A percentile compares a stretch with the other conserved stretches of the same genome.
Evolutionary conservation across 345 rosid species (phyloP).

Genomic region (Turritis glabra): DNA sequence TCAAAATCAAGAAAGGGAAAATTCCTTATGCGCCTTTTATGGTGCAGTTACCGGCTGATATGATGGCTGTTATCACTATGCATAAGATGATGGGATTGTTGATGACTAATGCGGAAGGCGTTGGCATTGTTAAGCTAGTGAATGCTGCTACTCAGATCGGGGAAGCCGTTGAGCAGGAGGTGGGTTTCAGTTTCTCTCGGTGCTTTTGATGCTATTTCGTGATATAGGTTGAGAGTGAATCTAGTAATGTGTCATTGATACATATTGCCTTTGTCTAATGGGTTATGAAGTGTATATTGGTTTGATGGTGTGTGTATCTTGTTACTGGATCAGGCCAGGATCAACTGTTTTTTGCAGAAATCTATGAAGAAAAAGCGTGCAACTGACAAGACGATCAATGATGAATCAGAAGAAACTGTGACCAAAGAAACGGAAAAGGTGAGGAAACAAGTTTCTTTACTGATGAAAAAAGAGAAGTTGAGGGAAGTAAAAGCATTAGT

Average conservation of each 20-base stretch:
- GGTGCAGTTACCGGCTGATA: conserved; percentile 65
- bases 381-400: conserved; percentile 33
- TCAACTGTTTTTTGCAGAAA: conserved; percentile 70
- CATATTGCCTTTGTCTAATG: background rate
- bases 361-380: conserved; percentile 54
- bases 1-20: conserved; percentile 42
- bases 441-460: conserved; percentile 55
- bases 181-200: conserved; percentile 23
- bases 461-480: conserved; percentile 72
- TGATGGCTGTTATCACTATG: conserved; percentile 96
- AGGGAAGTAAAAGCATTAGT: conserved; percentile 57
- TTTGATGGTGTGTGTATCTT: conserved; percentile 20
- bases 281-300: conserved; percentile 6
- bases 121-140: conserved; percentile 66
- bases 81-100: conserved; percentile 85
- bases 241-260: background rate
- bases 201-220: background rate
- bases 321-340: conserved; percentile 59
- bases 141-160: conserved; percentile 82
- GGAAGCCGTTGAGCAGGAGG: conserved; percentile 97
- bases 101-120: conserved; percentile 63
- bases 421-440: conserved; percentile 54
- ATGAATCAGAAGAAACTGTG: conserved; percentile 42
- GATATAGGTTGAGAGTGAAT: background rate
- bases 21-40: conserved; percentile 54